phyloP scores from a whole-genome alignment of 1,139 yeast genomes.

The Wickerhamomyces sp. region DNA sequence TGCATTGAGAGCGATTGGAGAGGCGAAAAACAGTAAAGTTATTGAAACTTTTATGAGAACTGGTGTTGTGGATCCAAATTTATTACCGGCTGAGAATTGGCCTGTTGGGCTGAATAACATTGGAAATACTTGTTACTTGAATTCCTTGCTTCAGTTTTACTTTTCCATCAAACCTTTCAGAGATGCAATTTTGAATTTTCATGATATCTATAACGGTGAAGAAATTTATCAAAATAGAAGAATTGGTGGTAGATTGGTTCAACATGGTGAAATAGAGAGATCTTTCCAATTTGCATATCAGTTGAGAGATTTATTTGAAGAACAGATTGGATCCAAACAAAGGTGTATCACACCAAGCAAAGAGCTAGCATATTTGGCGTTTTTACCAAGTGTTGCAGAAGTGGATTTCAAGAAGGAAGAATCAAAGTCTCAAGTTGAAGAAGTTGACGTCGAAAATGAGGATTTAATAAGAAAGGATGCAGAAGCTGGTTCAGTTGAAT shows the following conservation, averaged over 20 bases:
- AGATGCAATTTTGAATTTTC: slow-evolving; percentile 53
- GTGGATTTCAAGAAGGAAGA: slow-evolving; percentile 44
- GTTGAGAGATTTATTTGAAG: slow-evolving; percentile 59
- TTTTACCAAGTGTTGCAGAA: slow-evolving; percentile 67
- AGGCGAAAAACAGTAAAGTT: slow-evolving; percentile 44
- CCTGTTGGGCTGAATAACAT: slow-evolving; percentile 92
- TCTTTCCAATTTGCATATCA: slow-evolving; percentile 78
- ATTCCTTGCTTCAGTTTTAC: slow-evolving; percentile 83
- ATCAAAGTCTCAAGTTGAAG: background rate
- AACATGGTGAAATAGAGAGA: slow-evolving; percentile 65
- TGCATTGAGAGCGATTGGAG: slow-evolving; percentile 45
- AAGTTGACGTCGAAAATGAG: slow-evolving; percentile 4
- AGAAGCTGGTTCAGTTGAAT: background rate
- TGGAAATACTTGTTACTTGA: slow-evolving; percentile 93
- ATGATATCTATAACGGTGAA: slow-evolving; percentile 23
- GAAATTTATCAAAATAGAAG: slow-evolving; percentile 41
- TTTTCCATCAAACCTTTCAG: slow-evolving; percentile 82
- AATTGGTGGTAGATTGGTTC: slow-evolving; percentile 83
- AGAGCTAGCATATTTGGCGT: slow-evolving; percentile 84
- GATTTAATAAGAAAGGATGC: slow-evolving; percentile 3
- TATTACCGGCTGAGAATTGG: slow-evolving; percentile 61
- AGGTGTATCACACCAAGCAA: slow-evolving; percentile 77
- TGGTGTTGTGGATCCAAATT: slow-evolving; percentile 56
- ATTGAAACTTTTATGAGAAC: slow-evolving; percentile 47
- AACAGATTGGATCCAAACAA: slow-evolving; percentile 57